These are phyloP conservation scores for Zygnema circumcarinatum DNA, from an alignment of 139 green algal species.

Conservation along the genomic window DNA sequence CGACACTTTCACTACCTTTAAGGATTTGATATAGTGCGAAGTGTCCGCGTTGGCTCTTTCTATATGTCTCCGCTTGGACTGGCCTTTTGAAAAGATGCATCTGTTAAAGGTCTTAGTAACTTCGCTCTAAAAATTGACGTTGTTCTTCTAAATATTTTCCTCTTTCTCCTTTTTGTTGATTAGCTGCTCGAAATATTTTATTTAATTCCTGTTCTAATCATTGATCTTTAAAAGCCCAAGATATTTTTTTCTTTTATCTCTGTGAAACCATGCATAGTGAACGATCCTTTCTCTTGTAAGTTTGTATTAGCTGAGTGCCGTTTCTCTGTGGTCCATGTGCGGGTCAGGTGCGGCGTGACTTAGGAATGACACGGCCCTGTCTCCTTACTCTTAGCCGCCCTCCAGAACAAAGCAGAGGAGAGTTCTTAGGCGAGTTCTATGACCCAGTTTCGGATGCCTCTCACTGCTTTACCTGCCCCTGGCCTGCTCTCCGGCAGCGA, in stretches of 20 bases:
- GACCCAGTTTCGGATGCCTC: neutral
- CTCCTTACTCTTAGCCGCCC: constrained; percentile 14
- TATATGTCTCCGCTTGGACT: too few relatives aligned
- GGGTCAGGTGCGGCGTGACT: neutral
- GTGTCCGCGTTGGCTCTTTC: too few relatives aligned
- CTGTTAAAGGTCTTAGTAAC: too few relatives aligned
- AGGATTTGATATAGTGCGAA: too few relatives aligned
- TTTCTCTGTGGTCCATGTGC: neutral
- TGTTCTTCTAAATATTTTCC: too few relatives aligned
- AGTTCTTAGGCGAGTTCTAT: constrained; percentile 3
- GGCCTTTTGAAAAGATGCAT: too few relatives aligned
- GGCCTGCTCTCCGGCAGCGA: neutral
- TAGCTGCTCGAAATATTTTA: neutral
- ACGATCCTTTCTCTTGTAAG: too few relatives aligned
- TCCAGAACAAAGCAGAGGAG: neutral
- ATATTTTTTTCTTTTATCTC: neutral
- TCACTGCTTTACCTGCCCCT: neutral
- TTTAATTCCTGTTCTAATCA: neutral
- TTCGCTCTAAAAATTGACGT: too few relatives aligned
- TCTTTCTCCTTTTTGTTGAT: too few relatives aligned
- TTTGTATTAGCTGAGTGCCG: neutral
- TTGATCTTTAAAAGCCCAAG: neutral
- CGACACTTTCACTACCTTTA: too few relatives aligned
- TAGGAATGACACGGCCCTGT: neutral
- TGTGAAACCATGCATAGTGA: too few relatives aligned